phyloP scores from a whole-genome alignment of 2,329 filamentous ascomycete species.

The Coleophoma cylindrospora region DNA sequence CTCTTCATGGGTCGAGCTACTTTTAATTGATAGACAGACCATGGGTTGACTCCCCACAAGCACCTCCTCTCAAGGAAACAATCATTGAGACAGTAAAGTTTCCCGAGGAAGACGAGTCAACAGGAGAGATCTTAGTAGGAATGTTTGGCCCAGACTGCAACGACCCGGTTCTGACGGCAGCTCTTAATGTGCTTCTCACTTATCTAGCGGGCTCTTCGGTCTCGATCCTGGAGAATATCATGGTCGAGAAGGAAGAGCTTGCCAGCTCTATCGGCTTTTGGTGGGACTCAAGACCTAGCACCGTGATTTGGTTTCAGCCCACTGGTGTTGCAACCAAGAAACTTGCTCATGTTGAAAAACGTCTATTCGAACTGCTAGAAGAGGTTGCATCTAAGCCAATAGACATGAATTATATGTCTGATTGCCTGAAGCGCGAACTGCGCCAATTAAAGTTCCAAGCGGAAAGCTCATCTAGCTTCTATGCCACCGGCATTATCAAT shows the following conservation, averaged over 20 bases:
- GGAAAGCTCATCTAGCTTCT: constrained; percentile 76
- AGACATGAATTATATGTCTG: constrained; percentile 84
- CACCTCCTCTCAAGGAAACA: constrained; percentile 67
- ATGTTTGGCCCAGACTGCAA: constrained; percentile 84
- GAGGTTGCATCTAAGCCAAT: constrained; percentile 76
- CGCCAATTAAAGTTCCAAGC: constrained; percentile 79
- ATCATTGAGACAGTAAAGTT: constrained; percentile 79
- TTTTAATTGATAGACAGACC: constrained; percentile 40
- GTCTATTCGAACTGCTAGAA: constrained; percentile 77
- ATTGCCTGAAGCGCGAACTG: constrained; percentile 78
- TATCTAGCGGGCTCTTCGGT: constrained; percentile 94
- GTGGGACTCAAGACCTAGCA: constrained; percentile 74
- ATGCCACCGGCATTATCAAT: constrained; percentile 79
- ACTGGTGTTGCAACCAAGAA: constrained; percentile 85
- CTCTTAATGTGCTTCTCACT: constrained; percentile 72
- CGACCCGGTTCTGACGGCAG: constrained; percentile 62
- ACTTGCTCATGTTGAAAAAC: constrained; percentile 76
- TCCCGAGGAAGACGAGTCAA: constrained; percentile 93
- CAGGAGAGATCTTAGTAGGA: constrained; percentile 78
- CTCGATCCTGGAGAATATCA: constrained; percentile 81
- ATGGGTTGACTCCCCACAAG: constrained; percentile 84
- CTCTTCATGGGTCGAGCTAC: not conserved
- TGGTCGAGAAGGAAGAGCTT: constrained; percentile 91
- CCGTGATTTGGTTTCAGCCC: constrained; percentile 79
- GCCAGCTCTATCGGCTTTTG: constrained; percentile 80